Evolutionary conservation across 2,329 filamentous ascomycete species (phyloP), one percentile per base, ranked within the genome.

Genomic region (Fusarium brevicatenulatum): DNA sequence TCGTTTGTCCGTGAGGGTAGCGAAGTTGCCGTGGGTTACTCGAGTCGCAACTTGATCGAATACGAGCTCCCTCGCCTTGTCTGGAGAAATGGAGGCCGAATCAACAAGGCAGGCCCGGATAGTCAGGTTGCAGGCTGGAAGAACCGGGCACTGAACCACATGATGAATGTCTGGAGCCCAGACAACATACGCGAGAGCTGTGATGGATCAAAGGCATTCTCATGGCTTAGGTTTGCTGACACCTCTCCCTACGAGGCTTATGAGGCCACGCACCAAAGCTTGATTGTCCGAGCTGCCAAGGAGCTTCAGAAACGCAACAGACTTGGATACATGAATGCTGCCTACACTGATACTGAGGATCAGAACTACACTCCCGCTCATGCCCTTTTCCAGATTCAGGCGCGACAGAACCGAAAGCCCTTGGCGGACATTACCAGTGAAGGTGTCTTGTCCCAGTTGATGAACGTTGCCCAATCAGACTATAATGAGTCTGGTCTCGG

Each of bases 1-100:
- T 98, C 95, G 0, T 98, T 99, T 81, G 87, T 98, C 75, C 93
- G 96, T 28, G 96, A 99, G 81, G 95, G 95, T 12, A 89, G 86
- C 67, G 91, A 91, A 70, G 88, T 98, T 56, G 86, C 92, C 25
- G 92, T 98, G 25, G 91, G 89, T 44, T 99, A 99, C 81, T 98
- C 95, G 4, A 93, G 94, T 0, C 91, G 94, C 67, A 98, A 91
- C 78, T 76, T 93, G 76, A 95, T 99, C 70, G 91, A 97, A 73
- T 98, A 95, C 80, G 87, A 91, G 53, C 82, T 98, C 62, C 96
- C 96, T 25, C 90, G 91, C 32, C 86, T 97, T 10, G 84, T 99
- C n/a, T 95, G 92, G 86, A 89, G 90, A n/a, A 90, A 94, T 37
- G 91, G 89, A 59, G 95, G 94, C 10, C 90, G 95, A 57, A 82